Evolutionary conservation across 1,284 basidiomycete genomes (phyloP).

Genomic region (Trichosporon sp.): DNA sequence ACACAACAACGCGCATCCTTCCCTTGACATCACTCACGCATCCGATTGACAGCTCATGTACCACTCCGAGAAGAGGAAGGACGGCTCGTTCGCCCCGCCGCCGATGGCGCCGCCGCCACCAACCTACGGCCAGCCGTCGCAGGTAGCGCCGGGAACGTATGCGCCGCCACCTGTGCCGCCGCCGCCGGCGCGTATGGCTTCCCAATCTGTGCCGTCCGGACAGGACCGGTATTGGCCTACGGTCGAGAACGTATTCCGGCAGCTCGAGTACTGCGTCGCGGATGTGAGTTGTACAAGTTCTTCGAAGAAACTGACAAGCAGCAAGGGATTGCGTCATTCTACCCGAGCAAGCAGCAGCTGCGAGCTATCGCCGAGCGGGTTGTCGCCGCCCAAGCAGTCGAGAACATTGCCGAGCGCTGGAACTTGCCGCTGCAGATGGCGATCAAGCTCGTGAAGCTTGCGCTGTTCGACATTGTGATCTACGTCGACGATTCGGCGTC

Average conservation of each 20-base stretch:
- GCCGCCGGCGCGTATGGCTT: not conserved
- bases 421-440: constrained; percentile 48
- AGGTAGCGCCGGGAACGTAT: not conserved
- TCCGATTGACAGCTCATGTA: not conserved
- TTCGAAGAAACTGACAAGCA: constrained; percentile 17
- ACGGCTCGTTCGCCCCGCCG: not conserved
- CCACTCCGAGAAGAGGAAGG: not conserved
- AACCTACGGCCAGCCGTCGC: not conserved
- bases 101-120: not conserved
- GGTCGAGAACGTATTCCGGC: not conserved
- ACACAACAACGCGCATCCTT: not conserved
- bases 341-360: constrained; percentile 43
- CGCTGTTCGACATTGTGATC: constrained; percentile 46
- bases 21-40: not conserved
- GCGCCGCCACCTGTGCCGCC: not conserved
- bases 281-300: constrained; percentile 33
- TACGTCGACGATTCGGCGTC: constrained; percentile 48
- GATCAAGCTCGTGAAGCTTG: constrained; percentile 43
- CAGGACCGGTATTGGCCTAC: not conserved
- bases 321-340: constrained; percentile 50
- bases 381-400: constrained; percentile 42
- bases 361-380: constrained; percentile 48
- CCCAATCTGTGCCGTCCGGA: not conserved
- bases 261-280: constrained; percentile 43
- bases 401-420: constrained; percentile 47